Evolutionary conservation across 345 rosid genomes (phyloP).

Genomic region (Citrus inodora): DNA sequence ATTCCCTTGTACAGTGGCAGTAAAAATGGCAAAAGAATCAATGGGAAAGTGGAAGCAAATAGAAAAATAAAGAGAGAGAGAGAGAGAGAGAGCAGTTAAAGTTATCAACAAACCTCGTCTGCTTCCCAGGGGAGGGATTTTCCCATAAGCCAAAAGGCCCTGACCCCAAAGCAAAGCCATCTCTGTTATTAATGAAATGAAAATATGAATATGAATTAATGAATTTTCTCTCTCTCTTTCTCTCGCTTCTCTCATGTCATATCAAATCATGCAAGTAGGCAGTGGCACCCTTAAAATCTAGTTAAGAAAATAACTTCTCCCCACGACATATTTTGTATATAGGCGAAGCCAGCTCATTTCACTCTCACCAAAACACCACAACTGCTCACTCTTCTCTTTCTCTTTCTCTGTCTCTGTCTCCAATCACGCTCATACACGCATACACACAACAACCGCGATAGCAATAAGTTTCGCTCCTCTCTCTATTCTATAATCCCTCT

Average conservation of each 20-base stretch:
- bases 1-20: background rate
- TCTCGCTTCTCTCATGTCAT: background rate
- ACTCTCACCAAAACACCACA: slow-evolving; percentile 17
- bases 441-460: slow-evolving; percentile 20
- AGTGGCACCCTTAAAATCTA: too few species aligned
- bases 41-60: background rate
- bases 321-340: slow-evolving; percentile 37
- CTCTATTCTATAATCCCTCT: background rate
- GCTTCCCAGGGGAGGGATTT: slow-evolving; percentile 30
- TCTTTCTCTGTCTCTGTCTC: slow-evolving; percentile 10
- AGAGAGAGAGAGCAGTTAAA: background rate
- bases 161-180: slow-evolving; percentile 19
- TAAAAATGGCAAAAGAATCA: background rate
- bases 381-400: slow-evolving; percentile 14
- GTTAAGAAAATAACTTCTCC: slow-evolving; percentile 11
- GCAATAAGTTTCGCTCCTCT: slow-evolving; percentile 19
- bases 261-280: slow-evolving; percentile 53
- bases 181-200: background rate
- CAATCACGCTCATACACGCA: slow-evolving; percentile 14
- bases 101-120: slow-evolving; percentile 36
- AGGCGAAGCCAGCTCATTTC: slow-evolving; percentile 49
- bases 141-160: slow-evolving; percentile 28
- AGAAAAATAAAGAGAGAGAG: background rate
- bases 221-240: background rate
- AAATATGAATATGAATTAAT: background rate